These are phyloP conservation scores for Psilocybe cubensis DNA, from an alignment of 768 basidiomycete genomes.

Conservation along the genomic window DNA sequence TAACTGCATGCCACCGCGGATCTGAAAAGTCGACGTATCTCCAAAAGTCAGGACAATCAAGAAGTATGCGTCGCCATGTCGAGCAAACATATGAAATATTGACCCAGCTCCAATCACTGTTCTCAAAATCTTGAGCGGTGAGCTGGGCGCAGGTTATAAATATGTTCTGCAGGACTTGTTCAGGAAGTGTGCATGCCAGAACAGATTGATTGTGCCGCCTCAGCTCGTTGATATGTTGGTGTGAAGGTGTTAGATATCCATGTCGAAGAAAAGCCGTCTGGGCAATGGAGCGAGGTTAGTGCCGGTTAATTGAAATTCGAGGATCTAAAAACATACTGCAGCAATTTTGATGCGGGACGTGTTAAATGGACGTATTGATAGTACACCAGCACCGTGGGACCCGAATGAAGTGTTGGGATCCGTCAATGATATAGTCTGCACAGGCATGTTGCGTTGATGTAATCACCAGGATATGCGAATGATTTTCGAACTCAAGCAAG, in stretches of 20 bases:
- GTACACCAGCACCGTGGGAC: not conserved
- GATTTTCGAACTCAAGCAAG: not conserved
- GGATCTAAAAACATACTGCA: conserved; percentile 13
- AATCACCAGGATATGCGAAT: not conserved
- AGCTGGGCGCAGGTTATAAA: conserved; percentile 30
- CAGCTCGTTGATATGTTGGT: conserved; percentile 11
- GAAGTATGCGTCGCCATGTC: conserved; percentile 36
- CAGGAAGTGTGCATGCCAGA: conserved; percentile 29
- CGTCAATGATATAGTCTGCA: conserved; percentile 12
- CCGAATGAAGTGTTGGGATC: conserved; percentile 1
- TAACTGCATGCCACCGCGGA: conserved; percentile 34
- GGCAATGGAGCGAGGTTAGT: not conserved
- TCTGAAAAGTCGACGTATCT: conserved; percentile 42
- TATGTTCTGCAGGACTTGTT: conserved; percentile 30
- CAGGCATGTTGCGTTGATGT: conserved; percentile 9
- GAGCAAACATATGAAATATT: conserved; percentile 39
- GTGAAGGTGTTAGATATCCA: conserved; percentile 18
- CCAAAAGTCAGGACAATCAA: conserved; percentile 38
- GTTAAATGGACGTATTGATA: conserved; percentile 14
- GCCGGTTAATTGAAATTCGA: not conserved
- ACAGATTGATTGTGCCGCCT: conserved; percentile 18
- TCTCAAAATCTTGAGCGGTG: conserved; percentile 13
- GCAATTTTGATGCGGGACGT: conserved; percentile 21
- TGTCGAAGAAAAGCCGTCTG: conserved; percentile 28
- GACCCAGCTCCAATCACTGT: conserved; percentile 38